Evolutionary conservation across 352 stramenopile species (phyloP), one percentile per base, ranked within the genome.

Genomic region (Peronospora tabacina): DNA sequence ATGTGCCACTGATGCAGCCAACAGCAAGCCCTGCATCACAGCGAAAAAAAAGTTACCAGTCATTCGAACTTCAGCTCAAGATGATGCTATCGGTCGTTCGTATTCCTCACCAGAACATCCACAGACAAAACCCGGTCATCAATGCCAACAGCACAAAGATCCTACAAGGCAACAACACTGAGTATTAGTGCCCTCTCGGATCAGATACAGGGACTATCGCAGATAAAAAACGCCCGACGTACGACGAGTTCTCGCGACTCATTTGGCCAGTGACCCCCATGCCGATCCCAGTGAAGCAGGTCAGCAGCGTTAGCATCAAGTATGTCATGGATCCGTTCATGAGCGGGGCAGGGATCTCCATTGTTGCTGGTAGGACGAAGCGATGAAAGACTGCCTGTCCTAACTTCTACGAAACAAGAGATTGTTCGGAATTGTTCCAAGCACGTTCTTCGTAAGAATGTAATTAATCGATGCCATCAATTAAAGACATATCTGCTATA

Each of bases 1-100:
- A 91, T 85, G 71, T 94, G 82, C 82, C 82, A 94, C 70, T 94
- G 82, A 64, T 94, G 82, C 51, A 94, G 51, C 82, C 82, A 94
- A 75, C 77, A 90, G 57, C 82, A 94, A n/a, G 80, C 82, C 79
- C 79, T 90, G 33, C 34, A 47, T 33, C 8, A 29, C 38, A 24
- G 54, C 36, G 62, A 52, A 48, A 55, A 11, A 45, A 2, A 2
- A 5, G 3, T 7, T 5, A 26, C 22, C 3, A 26, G 3, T 26
- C 22, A 26, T 3, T 26, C 5, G 22, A 26, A 6, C 5, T 26
- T 26, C 22, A 3, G 22, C 22, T 26, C 22, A 26, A 26, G 4
- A 26, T 26, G 22, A 26, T 26, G 22, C 22, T 26, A 26, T 22
- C 22, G 4, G 22, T 26, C 7, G 22, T 26, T 26, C 0, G 5